Conservation (phyloP, 495 filamentous ascomycete genomes). For the Haplographium delicatum region DNA sequence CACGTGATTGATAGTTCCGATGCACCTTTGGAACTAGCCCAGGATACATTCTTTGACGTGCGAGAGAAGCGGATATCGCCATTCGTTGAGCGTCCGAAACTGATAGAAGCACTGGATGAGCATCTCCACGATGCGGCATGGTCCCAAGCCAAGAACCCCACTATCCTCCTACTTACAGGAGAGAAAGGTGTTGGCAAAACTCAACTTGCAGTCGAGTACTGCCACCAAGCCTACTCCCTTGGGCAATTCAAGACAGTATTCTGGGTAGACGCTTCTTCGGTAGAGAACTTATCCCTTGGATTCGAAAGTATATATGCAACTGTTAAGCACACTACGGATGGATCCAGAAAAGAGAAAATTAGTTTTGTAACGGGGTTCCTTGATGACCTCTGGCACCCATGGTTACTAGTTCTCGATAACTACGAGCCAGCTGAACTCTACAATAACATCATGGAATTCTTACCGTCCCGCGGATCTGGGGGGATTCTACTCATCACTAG, state of each 20-base stretch:
- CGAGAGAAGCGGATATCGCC: slow-evolving; percentile 9
- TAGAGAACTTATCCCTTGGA: slow-evolving; percentile 15
- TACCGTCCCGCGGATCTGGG: slow-evolving; percentile 14
- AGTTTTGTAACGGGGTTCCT: slow-evolving; percentile 12
- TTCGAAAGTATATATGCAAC: slow-evolving; percentile 19
- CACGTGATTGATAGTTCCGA: slow-evolving; percentile 20
- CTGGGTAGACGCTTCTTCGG: slow-evolving; percentile 17
- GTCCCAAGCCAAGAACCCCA: slow-evolving; percentile 2
- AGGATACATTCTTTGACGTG: slow-evolving; percentile 17
- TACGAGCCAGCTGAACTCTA: slow-evolving; percentile 9
- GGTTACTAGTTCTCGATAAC: slow-evolving; percentile 19
- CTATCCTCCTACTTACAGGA: slow-evolving; percentile 11
- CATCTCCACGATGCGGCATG: slow-evolving; percentile 13
- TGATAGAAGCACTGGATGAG: slow-evolving; percentile 12
- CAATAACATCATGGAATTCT: slow-evolving; percentile 13
- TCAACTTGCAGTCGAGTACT: slow-evolving; percentile 17
- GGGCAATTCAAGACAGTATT: slow-evolving; percentile 13
- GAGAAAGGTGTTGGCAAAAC: slow-evolving; percentile 14
- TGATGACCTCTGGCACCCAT: slow-evolving; percentile 18
- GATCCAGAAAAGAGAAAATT: slow-evolving; percentile 16
- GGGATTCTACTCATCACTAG: slow-evolving; percentile 17
- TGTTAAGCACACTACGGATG: slow-evolving; percentile 8
- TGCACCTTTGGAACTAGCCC: neutral
- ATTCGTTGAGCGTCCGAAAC: slow-evolving; percentile 11
- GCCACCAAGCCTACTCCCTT: slow-evolving; percentile 2